Evolutionary conservation across 129 eudicot genomes (phyloP), one percentile per base, ranked within the genome.

Genomic region (Lonicera japonica): DNA sequence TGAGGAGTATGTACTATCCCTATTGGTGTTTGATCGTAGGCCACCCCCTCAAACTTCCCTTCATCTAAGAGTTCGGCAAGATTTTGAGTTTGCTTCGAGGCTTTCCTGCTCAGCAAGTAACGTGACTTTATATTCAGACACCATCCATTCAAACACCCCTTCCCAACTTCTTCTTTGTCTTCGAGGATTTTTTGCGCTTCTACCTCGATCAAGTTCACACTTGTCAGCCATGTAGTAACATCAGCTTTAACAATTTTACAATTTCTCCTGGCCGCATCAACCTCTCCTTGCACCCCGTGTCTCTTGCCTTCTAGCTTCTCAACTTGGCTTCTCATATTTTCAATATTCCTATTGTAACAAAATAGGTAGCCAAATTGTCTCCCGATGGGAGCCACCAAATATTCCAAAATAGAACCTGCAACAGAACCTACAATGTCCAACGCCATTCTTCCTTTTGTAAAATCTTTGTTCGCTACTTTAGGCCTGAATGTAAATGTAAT

Each of bases 101-200:
- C 72, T 25, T 52, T 60, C 51, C 25, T 52, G 51, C 78, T 53
- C n/a, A 73, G 57, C 20, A 11, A 24, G 46, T 56, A 66, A 14
- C 68, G 78, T 7, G 56, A 12, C 23, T 38, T 58, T 4, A 61
- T 17, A 54, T 47, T 54, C 1, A 51, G 52, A 39, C 54, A 64
- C n/a, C n/a, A n/a, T n/a, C n/a, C n/a, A n/a, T n/a, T n/a, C n/a
- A n/a, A n/a, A 22, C 60, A 18, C 10, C 54, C 15, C 25, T 18
- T 13, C 17, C 39, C 16, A 16, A n/a, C 25, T 0, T 39, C 39
- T 0, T n/a, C 55, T 52, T 0, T 9, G 11, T 48, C 56, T 24
- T 51, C 21, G 10, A 24, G 5, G 12, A 73, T 25, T 13, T 29
- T 41, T 0, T 25, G 18, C 4, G 20, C 50, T 0, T n/a, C 47